Evolutionary conservation across 2,329 filamentous ascomycete genomes (phyloP).

Genomic region (Trichoderma atroviride): DNA sequence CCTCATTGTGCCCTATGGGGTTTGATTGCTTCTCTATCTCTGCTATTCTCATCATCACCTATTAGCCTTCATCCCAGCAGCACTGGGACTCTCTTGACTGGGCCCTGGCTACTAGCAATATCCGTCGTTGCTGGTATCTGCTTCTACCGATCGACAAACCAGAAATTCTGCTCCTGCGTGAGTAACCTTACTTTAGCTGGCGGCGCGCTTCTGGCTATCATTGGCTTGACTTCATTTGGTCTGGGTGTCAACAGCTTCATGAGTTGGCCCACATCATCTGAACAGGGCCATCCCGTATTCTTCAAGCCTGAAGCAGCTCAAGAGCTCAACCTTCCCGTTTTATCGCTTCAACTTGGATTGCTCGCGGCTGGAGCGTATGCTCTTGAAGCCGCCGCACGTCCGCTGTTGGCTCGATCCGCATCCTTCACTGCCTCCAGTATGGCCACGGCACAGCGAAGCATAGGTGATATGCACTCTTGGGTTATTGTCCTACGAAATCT

Average conservation of each 20-base stretch:
- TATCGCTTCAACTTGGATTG: conserved; percentile 52
- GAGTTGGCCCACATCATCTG: background rate
- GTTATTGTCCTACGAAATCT: conserved; percentile 47
- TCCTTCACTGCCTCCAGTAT: conserved; percentile 54
- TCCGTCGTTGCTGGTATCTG: conserved; percentile 39
- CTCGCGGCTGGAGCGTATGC: conserved; percentile 48
- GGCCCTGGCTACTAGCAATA: conserved; percentile 48
- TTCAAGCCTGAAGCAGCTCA: conserved; percentile 36
- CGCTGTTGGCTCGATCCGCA: conserved; percentile 51
- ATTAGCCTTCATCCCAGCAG: conserved; percentile 44
- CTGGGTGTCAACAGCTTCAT: conserved; percentile 39
- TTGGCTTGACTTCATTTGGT: conserved; percentile 50
- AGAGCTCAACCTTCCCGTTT: conserved; percentile 42
- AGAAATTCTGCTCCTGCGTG: conserved; percentile 39
- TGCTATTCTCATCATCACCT: conserved; percentile 51
- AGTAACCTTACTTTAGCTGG: conserved; percentile 42
- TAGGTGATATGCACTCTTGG: conserved; percentile 52
- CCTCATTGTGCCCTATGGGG: conserved; percentile 53
- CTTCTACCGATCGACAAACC: conserved; percentile 38
- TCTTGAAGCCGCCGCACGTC: conserved; percentile 46
- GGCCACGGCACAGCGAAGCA: conserved; percentile 49
- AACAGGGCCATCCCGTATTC: conserved; percentile 28
- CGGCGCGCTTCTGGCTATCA: conserved; percentile 45
- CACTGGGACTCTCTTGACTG: conserved; percentile 50
- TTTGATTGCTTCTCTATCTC: conserved; percentile 48